A percentile compares a stretch with the other conserved stretches of the same genome.
Conservation (phyloP, 176 grass and related monocot genomes). For the Stipa capillata region DNA sequence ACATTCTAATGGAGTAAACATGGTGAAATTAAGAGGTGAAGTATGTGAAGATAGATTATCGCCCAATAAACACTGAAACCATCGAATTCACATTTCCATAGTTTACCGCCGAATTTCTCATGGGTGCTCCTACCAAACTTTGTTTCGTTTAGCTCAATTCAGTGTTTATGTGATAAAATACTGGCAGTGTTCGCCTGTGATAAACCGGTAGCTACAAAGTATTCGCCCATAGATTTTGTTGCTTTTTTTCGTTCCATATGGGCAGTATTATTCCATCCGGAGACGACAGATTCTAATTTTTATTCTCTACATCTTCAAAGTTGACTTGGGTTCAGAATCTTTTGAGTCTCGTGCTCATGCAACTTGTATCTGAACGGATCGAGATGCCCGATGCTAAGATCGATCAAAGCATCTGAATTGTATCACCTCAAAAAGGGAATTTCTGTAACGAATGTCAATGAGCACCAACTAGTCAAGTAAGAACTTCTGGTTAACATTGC, state of each 20-base stretch:
- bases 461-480: neutral
- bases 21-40: too few species aligned
- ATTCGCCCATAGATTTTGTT: neutral
- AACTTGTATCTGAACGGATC: neutral
- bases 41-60: too few species aligned
- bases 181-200: too few species aligned
- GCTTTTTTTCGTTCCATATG: neutral
- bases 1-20: too few species aligned
- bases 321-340: conserved; percentile 12
- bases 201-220: too few species aligned
- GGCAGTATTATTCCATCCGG: neutral
- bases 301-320: neutral
- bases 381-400: neutral
- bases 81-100: too few species aligned
- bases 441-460: conserved; percentile 6
- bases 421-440: neutral
- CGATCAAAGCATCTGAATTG: neutral
- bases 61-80: too few species aligned
- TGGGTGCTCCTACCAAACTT: too few species aligned
- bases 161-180: too few species aligned
- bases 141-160: too few species aligned
- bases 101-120: too few species aligned
- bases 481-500: neutral
- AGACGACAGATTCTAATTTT: neutral
- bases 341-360: neutral